Evolutionary conservation across 75 land plant genomes (phyloP).

Genomic region (Sequoiadendron giganteum): DNA sequence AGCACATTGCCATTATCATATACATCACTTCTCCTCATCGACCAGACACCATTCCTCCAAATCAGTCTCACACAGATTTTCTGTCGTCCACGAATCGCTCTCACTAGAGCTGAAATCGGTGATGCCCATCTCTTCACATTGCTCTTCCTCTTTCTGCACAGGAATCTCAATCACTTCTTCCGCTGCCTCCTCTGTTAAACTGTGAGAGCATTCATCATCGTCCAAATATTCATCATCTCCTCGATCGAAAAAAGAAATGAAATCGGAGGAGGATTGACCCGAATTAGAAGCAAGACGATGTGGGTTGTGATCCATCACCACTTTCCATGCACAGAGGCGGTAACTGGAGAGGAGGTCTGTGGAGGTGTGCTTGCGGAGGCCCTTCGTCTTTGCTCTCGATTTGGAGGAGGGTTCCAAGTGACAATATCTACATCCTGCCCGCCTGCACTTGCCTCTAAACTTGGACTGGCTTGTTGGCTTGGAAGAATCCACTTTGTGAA

Average conservation of each 20-base stretch:
- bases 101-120: too few relatives aligned
- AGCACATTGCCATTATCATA: too few relatives aligned
- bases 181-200: too few relatives aligned
- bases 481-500: conserved; percentile 21
- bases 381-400: conserved; percentile 49
- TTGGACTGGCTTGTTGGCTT: conserved; percentile 30
- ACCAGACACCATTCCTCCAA: too few relatives aligned
- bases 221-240: not conserved
- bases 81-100: too few relatives aligned
- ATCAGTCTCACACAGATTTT: too few relatives aligned
- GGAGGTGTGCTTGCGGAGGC: conserved; percentile 29
- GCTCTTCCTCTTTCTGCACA: too few relatives aligned
- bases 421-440: conserved; percentile 15
- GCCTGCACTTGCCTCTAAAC: conserved; percentile 14
- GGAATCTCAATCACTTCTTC: too few relatives aligned
- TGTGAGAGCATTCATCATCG: not conserved
- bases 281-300: not conserved
- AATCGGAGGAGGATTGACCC: not conserved
- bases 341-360: not conserved
- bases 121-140: too few relatives aligned
- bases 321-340: not conserved
- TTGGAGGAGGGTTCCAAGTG: conserved; percentile 33
- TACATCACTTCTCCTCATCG: too few relatives aligned
- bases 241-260: not conserved
- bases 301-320: not conserved